Conservation (phyloP, 2,329 filamentous ascomycete genomes). For the Lecanoromycetidae sp. region DNA sequence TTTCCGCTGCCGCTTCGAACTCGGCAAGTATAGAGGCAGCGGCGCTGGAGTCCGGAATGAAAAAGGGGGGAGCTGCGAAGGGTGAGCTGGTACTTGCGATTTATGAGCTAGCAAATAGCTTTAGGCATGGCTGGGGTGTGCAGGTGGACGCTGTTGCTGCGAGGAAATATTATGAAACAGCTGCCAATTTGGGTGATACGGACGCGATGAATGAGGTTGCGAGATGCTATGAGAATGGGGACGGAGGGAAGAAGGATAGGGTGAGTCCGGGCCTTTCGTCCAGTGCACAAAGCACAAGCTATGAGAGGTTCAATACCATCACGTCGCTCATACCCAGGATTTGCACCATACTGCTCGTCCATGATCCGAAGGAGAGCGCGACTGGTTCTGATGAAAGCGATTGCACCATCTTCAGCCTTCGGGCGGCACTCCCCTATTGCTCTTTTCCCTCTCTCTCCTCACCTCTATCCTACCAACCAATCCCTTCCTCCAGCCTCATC, state of each 20-base stretch:
- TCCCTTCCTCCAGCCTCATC: background rate
- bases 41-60: constrained; percentile 74
- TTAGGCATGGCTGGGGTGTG: constrained; percentile 90
- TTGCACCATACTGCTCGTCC: background rate
- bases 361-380: background rate
- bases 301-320: background rate
- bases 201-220: constrained; percentile 96
- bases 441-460: no score
- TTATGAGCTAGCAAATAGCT: constrained; percentile 67
- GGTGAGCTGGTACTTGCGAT: constrained; percentile 94
- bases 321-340: background rate
- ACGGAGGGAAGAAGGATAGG: constrained; percentile 96
- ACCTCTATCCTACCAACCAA: no score
- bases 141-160: constrained; percentile 76
- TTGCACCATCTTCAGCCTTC: background rate
- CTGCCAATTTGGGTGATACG: constrained; percentile 87
- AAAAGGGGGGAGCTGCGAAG: constrained; percentile 88
- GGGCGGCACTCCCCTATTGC: background rate
- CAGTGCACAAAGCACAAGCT: background rate
- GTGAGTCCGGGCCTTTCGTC: constrained; percentile 43
- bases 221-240: constrained; percentile 95
- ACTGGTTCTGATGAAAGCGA: background rate
- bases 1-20: constrained; percentile 80
- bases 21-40: constrained; percentile 75
- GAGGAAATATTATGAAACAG: constrained; percentile 88